A percentile compares a stretch with the other conserved stretches of the same genome.
Conservation (phyloP, 2,329 filamentous ascomycete genomes). For the Trichoderma koningii region DNA sequence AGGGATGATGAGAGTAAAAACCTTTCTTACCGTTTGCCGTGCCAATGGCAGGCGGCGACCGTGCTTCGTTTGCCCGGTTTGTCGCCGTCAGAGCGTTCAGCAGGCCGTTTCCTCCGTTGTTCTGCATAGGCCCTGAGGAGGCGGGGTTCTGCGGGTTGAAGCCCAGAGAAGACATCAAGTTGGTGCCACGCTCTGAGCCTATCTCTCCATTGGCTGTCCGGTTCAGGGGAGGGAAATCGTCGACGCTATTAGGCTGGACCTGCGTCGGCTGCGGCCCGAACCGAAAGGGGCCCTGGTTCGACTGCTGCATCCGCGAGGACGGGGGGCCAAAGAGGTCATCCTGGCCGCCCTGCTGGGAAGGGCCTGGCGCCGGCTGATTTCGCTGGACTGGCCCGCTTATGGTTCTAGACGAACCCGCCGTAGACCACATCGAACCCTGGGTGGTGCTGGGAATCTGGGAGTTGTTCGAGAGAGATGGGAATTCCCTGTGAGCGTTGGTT, state of each 20-base stretch:
- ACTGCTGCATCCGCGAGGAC: slow-evolving; percentile 42
- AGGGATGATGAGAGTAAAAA: background rate
- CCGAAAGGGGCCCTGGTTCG: slow-evolving; percentile 53
- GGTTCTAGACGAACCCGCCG: slow-evolving; percentile 49
- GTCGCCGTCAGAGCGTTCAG: slow-evolving; percentile 66
- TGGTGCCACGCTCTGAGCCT: slow-evolving; percentile 55
- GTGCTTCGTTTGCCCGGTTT: slow-evolving; percentile 51
- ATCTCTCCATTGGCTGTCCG: slow-evolving; percentile 60
- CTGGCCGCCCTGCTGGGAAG: slow-evolving; percentile 54
- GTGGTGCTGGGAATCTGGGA: slow-evolving; percentile 54
- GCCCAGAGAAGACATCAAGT: slow-evolving; percentile 55
- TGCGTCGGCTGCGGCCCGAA: slow-evolving; percentile 57
- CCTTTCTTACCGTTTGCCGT: slow-evolving; percentile 32
- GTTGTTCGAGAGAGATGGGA: slow-evolving; percentile 65
- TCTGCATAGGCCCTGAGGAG: slow-evolving; percentile 41
- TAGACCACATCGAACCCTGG: slow-evolving; percentile 58
- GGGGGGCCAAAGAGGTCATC: slow-evolving; percentile 49
- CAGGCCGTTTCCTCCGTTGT: slow-evolving; percentile 60
- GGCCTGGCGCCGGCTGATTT: slow-evolving; percentile 53
- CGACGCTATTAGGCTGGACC: slow-evolving; percentile 51
- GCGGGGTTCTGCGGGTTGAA: slow-evolving; percentile 53
- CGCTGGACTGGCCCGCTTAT: slow-evolving; percentile 53
- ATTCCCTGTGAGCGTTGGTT: slow-evolving; percentile 53
- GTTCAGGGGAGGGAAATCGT: slow-evolving; percentile 65
- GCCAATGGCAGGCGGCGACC: slow-evolving; percentile 50